These are phyloP conservation scores for Murraya paniculata DNA, from an alignment of 345 rosid genomes.

Conservation along the genomic window DNA sequence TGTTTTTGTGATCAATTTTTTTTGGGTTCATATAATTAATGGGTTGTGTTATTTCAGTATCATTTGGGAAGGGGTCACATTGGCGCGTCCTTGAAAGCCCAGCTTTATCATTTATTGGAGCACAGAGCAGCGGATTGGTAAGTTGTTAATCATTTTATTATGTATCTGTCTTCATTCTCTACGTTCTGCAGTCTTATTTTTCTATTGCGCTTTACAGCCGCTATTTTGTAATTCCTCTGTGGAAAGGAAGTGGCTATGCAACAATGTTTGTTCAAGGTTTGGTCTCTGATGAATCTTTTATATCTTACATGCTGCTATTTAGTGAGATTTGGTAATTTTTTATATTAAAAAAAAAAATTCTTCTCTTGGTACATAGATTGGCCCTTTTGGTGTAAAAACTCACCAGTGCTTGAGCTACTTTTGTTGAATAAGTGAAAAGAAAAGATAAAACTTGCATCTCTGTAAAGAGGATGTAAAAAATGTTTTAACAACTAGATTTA, in stretches of 20 bases:
- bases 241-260: constrained; percentile 90
- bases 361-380: neutral
- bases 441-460: neutral
- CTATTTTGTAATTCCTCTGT: constrained; percentile 81
- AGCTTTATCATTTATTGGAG: constrained; percentile 66
- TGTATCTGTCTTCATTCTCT: neutral
- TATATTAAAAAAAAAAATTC: neutral
- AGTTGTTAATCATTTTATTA: neutral
- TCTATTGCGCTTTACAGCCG: constrained; percentile 46
- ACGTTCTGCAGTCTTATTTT: constrained; percentile 7
- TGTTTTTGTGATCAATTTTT: neutral
- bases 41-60: constrained; percentile 44
- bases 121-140: constrained; percentile 91
- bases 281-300: constrained; percentile 9
- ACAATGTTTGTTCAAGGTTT: constrained; percentile 93
- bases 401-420: neutral
- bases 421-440: neutral
- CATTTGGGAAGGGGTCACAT: constrained; percentile 91
- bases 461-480: neutral
- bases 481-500: neutral
- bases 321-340: neutral
- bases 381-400: neutral
- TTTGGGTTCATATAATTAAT: neutral
- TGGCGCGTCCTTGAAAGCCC: constrained; percentile 66
- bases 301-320: neutral